These are phyloP conservation scores for Mycosphaerella sp. DNA, from an alignment of 2,329 filamentous ascomycete genomes.

Conservation along the genomic window DNA sequence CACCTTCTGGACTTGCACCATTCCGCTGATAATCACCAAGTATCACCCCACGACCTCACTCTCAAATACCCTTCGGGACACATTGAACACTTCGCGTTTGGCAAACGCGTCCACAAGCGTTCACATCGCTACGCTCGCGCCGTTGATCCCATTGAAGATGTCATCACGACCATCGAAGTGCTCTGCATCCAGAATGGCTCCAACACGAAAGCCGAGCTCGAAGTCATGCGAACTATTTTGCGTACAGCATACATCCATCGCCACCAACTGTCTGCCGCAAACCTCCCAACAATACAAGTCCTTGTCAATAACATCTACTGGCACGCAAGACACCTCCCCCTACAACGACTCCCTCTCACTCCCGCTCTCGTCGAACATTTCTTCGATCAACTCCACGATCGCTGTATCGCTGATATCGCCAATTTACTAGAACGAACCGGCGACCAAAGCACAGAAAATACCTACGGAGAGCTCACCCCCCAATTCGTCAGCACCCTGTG, in stretches of 20 bases:
- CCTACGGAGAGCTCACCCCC: constrained; percentile 84
- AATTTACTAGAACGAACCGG: constrained; percentile 73
- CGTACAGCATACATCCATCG: background rate
- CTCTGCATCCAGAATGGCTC: constrained; percentile 2
- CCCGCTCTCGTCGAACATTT: constrained; percentile 62
- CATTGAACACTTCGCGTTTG: constrained; percentile 7
- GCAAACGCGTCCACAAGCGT: constrained; percentile 4
- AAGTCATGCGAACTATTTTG: background rate
- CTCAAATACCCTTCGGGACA: constrained; percentile 7
- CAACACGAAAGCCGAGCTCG: background rate
- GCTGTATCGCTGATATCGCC: constrained; percentile 79
- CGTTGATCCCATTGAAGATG: constrained; percentile 7
- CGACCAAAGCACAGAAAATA: constrained; percentile 79
- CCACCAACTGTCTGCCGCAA: background rate
- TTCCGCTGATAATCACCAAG: constrained; percentile 10
- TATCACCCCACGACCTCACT: background rate
- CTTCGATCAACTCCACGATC: constrained; percentile 73
- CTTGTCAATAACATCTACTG: background rate
- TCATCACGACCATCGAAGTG: constrained; percentile 8
- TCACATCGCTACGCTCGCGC: constrained; percentile 9
- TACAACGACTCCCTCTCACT: background rate
- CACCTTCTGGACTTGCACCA: constrained; percentile 6
- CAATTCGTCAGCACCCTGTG: constrained; percentile 77
- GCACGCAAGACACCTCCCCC: background rate
- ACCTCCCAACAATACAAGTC: background rate